Conservation (phyloP, 257 asterid species). For the Solanum etuberosum region DNA sequence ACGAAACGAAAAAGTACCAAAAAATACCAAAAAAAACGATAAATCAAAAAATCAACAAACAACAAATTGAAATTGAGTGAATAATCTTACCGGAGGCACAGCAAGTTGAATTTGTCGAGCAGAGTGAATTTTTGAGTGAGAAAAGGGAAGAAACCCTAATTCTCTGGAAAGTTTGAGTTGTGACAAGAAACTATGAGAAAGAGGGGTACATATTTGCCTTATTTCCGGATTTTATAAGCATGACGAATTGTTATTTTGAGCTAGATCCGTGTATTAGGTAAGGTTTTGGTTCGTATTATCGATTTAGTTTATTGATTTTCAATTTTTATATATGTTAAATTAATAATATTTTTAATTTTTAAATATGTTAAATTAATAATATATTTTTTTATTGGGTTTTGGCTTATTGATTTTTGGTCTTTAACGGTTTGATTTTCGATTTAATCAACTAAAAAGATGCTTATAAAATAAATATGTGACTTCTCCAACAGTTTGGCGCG, state of each 20-base stretch:
- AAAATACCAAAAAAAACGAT: neutral
- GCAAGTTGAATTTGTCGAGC: neutral
- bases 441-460: too few relatives aligned
- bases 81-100: neutral
- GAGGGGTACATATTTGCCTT: neutral
- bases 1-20: neutral
- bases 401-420: too few relatives aligned
- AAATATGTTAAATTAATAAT: too few relatives aligned
- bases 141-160: neutral
- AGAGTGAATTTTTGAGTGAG: neutral
- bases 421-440: fast-evolving
- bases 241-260: neutral
- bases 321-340: too few relatives aligned
- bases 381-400: too few relatives aligned
- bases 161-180: neutral
- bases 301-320: too few relatives aligned
- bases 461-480: neutral
- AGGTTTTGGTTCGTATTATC: too few relatives aligned
- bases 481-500: too few relatives aligned
- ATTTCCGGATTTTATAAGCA: neutral
- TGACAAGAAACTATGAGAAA: neutral
- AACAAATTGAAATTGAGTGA: neutral
- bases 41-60: neutral
- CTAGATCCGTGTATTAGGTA: too few relatives aligned
- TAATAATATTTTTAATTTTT: too few relatives aligned